Conservation (phyloP, 768 basidiomycete genomes). For the Tricholoma sp. region DNA sequence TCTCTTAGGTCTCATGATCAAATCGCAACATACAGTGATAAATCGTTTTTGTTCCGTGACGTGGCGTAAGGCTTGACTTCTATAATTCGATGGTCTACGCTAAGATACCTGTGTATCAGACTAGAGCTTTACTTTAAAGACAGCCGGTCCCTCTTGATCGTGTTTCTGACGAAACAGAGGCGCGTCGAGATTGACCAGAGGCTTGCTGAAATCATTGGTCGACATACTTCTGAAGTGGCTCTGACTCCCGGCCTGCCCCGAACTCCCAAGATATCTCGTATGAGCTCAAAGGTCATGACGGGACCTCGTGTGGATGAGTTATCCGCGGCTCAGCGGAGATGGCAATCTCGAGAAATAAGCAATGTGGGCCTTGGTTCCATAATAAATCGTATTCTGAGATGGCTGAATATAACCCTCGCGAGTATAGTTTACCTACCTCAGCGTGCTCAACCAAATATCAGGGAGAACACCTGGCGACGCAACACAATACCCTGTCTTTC, state of each 20-base stretch:
- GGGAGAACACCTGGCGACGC: slow-evolving; percentile 93
- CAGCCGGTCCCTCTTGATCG: slow-evolving; percentile 79
- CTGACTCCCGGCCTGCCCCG: slow-evolving; percentile 48
- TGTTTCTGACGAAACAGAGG: slow-evolving; percentile 68
- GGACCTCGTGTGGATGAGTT: slow-evolving; percentile 58
- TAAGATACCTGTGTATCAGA: slow-evolving; percentile 29
- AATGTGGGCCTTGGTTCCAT: slow-evolving; percentile 50
- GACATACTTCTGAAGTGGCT: slow-evolving; percentile 32
- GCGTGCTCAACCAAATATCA: slow-evolving; percentile 86
- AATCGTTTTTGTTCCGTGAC: slow-evolving; percentile 86
- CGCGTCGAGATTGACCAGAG: slow-evolving; percentile 56
- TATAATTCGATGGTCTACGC: not conserved
- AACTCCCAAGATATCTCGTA: slow-evolving; percentile 50
- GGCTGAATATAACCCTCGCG: not conserved
- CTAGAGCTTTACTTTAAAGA: slow-evolving; percentile 93
- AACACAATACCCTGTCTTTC: slow-evolving; percentile 91
- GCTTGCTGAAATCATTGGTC: slow-evolving; percentile 43
- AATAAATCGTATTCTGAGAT: not conserved
- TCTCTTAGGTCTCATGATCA: slow-evolving; percentile 68
- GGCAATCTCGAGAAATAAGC: slow-evolving; percentile 89
- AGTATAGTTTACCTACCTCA: slow-evolving; percentile 78
- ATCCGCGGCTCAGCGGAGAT: slow-evolving; percentile 67
- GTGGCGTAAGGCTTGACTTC: slow-evolving; percentile 67
- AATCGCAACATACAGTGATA: slow-evolving; percentile 71
- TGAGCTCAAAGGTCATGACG: slow-evolving; percentile 46